These are phyloP conservation scores for Tylopilus balloui DNA, from an alignment of 768 basidiomycete species.

Conservation along the genomic window DNA sequence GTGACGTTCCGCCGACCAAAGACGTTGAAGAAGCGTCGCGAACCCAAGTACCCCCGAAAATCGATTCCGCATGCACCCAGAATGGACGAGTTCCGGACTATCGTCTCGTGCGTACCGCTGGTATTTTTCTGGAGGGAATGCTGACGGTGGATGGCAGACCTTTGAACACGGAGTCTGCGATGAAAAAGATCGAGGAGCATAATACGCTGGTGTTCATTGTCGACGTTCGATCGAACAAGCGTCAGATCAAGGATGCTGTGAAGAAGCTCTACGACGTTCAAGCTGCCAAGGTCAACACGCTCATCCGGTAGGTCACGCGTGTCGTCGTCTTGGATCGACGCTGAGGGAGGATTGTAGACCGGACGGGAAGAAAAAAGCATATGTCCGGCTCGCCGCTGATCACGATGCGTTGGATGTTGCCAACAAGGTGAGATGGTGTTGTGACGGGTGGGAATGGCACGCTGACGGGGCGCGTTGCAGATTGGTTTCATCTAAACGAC, in stretches of 20 bases:
- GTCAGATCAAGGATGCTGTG: constrained; percentile 98
- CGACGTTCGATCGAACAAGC: constrained; percentile 93
- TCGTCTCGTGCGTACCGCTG: constrained; percentile 69
- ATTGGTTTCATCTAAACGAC: constrained; percentile 85
- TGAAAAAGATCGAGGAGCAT: constrained; percentile 99
- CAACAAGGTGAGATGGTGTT: constrained; percentile 68
- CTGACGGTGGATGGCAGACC: constrained; percentile 43
- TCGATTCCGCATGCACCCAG: constrained; percentile 86
- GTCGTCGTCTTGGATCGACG: not conserved
- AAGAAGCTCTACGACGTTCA: constrained; percentile 99
- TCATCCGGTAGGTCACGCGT: constrained; percentile 71
- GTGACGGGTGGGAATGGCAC: not conserved
- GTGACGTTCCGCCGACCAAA: constrained; percentile 96
- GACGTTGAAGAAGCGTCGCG: constrained; percentile 79
- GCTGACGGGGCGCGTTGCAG: constrained; percentile 35
- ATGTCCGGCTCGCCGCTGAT: constrained; percentile 92
- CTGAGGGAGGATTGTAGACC: constrained; percentile 49
- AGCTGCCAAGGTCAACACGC: constrained; percentile 94
- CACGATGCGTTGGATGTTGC: constrained; percentile 96
- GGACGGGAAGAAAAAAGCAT: constrained; percentile 99
- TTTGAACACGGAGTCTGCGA: constrained; percentile 92
- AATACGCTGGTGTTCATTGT: constrained; percentile 99
- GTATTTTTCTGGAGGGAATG: not conserved
- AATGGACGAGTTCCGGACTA: constrained; percentile 96
- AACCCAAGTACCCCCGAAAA: constrained; percentile 94